Percentiles rank a stretch among this genome's conserved stretches.
phyloP scores from a whole-genome alignment of 2,329 filamentous ascomycete genomes.

The Talaromyces sp. region DNA sequence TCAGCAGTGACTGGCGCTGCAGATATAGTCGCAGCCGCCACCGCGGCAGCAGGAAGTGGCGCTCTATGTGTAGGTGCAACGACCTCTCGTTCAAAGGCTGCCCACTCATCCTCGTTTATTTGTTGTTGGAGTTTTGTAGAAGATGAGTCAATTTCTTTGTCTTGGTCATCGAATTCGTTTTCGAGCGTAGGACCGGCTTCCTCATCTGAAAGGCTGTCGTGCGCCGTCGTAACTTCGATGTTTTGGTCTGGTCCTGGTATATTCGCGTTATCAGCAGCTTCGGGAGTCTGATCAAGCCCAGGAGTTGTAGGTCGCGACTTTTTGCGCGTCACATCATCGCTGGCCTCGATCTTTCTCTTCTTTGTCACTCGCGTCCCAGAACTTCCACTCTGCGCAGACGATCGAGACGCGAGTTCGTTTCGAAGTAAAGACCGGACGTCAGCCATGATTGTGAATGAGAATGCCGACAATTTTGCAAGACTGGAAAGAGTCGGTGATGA shows the following conservation, averaged over 20 bases:
- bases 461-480: not conserved
- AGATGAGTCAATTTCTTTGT: not conserved
- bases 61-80: constrained; percentile 42
- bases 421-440: constrained; percentile 77
- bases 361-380: constrained; percentile 38
- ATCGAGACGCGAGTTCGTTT: constrained; percentile 69
- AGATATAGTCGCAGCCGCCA: constrained; percentile 57
- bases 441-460: constrained; percentile 51
- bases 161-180: not conserved
- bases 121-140: constrained; percentile 14
- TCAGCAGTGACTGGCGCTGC: constrained; percentile 64
- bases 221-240: constrained; percentile 18
- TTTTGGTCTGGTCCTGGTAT: not conserved
- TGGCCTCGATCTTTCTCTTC: constrained; percentile 52
- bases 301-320: constrained; percentile 35
- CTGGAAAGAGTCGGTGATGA: not conserved
- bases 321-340: constrained; percentile 38
- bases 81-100: constrained; percentile 81
- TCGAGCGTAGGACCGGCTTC: constrained; percentile 17
- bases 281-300: constrained; percentile 28
- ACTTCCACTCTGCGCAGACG: constrained; percentile 53
- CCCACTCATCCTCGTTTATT: constrained; percentile 77
- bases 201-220: constrained; percentile 24
- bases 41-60: constrained; percentile 27
- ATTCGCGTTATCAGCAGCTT: constrained; percentile 18